Percentiles rank a stretch among this genome's conserved stretches.
phyloP scores from a whole-genome alignment of 441 rosid species.

The Adansonia madagascariensis region DNA sequence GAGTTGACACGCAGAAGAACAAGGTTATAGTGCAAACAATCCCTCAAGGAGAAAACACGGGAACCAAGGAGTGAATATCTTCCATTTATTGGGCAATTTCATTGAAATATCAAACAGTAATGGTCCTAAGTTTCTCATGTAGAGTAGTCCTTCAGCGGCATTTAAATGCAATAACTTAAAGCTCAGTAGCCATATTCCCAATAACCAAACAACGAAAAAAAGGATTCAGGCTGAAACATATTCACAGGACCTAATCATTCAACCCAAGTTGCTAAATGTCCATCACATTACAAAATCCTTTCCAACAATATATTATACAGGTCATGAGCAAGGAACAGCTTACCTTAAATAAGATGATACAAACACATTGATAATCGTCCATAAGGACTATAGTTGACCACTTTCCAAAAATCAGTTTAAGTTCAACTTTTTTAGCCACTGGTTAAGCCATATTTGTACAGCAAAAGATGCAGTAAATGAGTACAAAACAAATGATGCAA shows the following conservation, averaged over 20 bases:
- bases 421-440: background rate
- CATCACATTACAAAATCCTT: conserved; percentile 3
- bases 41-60: background rate
- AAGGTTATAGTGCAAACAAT: background rate
- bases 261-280: background rate
- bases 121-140: background rate
- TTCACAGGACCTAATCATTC: background rate
- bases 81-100: background rate
- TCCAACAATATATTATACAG: background rate
- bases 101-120: background rate
- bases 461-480: background rate
- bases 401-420: background rate
- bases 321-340: background rate
- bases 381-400: background rate
- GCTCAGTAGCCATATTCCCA: background rate
- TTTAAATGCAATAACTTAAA: conserved; percentile 2
- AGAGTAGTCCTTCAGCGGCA: background rate
- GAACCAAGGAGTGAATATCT: background rate
- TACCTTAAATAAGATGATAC: background rate
- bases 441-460: background rate
- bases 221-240: background rate
- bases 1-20: background rate
- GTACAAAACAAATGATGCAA: background rate
- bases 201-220: background rate
- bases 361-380: background rate